A percentile compares a stretch with the other conserved stretches of the same genome.
Conservation (phyloP, 202 grass and related monocot genomes). For the Schoenoplectus triqueter region DNA sequence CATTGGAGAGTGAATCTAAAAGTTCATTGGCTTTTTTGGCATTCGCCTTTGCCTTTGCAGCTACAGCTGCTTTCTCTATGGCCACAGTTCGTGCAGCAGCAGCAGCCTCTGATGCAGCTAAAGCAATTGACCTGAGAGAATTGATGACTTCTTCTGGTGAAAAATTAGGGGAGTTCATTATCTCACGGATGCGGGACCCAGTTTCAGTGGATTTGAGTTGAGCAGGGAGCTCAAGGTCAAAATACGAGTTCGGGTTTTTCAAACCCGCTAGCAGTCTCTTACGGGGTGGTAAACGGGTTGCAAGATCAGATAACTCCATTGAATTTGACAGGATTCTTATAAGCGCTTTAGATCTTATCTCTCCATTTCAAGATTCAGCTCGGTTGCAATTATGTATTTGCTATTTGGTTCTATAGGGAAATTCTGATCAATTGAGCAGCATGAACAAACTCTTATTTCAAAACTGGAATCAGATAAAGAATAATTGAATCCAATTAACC, state of each 20-base stretch:
- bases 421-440: constrained; percentile 14
- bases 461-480: constrained; percentile 31
- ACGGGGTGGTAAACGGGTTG: constrained; percentile 83
- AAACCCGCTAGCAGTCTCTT: constrained; percentile 91
- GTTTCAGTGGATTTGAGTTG: constrained; percentile 57
- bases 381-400: background rate
- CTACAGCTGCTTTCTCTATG: constrained; percentile 64
- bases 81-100: constrained; percentile 59
- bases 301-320: constrained; percentile 82
- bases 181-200: constrained; percentile 53
- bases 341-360: constrained; percentile 17
- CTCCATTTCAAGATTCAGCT: constrained; percentile 6
- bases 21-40: constrained; percentile 80
- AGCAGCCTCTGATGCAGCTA: constrained; percentile 55
- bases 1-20: constrained; percentile 65
- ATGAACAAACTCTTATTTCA: constrained; percentile 15
- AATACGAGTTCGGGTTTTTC: constrained; percentile 50
- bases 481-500: constrained; percentile 22
- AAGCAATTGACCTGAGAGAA: constrained; percentile 56
- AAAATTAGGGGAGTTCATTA: constrained; percentile 53
- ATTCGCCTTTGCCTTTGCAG: constrained; percentile 65
- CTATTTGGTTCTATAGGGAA: background rate
- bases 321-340: constrained; percentile 21
- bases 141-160: constrained; percentile 59
- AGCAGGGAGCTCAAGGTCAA: constrained; percentile 48